Conservation (phyloP, 2,329 filamentous ascomycete species). For the Pseudogymnoascus verrucosus region DNA sequence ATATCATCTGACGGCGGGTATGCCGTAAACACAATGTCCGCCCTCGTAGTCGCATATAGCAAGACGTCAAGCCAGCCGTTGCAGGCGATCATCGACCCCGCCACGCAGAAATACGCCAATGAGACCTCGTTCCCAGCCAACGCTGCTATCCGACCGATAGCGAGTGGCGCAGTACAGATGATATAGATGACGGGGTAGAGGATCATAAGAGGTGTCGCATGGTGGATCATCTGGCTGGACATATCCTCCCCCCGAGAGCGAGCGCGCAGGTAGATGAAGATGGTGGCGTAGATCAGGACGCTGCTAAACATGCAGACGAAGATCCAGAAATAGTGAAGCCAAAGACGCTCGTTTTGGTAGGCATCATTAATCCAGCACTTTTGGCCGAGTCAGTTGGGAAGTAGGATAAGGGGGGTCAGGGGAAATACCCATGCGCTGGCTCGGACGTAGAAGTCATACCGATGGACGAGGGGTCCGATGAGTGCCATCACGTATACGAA, state of each 20-base stretch:
- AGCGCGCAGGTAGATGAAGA: constrained; percentile 8
- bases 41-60: background rate
- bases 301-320: constrained; percentile 44
- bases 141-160: background rate
- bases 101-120: background rate
- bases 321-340: constrained; percentile 59
- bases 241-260: background rate
- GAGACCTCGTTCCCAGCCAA: background rate
- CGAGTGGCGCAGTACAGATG: background rate
- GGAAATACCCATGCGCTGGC: constrained; percentile 52
- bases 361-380: constrained; percentile 50
- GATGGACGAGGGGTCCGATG: constrained; percentile 34
- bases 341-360: constrained; percentile 47
- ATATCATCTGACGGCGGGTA: background rate
- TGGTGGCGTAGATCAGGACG: constrained; percentile 39
- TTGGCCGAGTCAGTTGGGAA: background rate
- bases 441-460: constrained; percentile 48
- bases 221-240: background rate
- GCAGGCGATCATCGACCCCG: background rate
- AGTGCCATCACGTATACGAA: constrained; percentile 51
- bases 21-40: background rate
- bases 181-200: background rate
- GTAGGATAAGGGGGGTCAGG: constrained; percentile 26
- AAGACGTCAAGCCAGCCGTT: background rate
- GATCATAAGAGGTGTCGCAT: background rate